A percentile compares a stretch with the other conserved stretches of the same genome.
phyloP scores from a whole-genome alignment of 768 basidiomycete species.

The Pisolithus marmoratus region DNA sequence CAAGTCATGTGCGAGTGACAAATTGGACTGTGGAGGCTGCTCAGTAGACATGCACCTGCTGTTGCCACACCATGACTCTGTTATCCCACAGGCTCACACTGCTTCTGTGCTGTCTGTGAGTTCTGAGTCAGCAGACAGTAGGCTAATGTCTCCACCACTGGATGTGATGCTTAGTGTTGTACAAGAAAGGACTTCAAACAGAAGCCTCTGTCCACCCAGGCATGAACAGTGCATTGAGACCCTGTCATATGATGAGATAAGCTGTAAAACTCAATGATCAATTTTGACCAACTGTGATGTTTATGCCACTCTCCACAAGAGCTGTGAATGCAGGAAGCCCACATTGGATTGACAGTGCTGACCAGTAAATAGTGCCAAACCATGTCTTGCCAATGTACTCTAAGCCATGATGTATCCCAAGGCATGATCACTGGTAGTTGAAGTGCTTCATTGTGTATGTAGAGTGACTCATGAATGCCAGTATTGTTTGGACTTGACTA shows the following conservation, averaged over 20 bases:
- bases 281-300: neutral
- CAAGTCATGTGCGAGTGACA: no score
- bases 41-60: neutral
- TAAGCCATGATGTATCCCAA: slow-evolving; percentile 4
- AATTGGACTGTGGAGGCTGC: no score
- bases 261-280: neutral
- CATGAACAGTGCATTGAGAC: slow-evolving; percentile 1
- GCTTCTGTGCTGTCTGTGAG: no score
- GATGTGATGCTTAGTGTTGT: no score
- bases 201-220: neutral
- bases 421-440: neutral
- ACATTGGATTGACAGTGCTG: slow-evolving; percentile 5
- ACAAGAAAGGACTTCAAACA: slow-evolving; percentile 8
- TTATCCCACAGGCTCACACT: no score
- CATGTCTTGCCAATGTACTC: slow-evolving; percentile 18
- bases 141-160: no score
- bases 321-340: slow-evolving; percentile 13
- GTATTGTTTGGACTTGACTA: neutral
- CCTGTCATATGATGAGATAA: neutral
- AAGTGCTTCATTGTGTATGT: neutral
- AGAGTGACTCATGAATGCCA: neutral
- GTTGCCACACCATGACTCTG: slow-evolving; percentile 6
- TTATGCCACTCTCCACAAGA: neutral
- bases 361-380: slow-evolving; percentile 17
- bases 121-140: no score